Base-by-base conservation (phyloP, 2,329 filamentous ascomycete species). In the Pseudogymnoascus sp. region DNA sequence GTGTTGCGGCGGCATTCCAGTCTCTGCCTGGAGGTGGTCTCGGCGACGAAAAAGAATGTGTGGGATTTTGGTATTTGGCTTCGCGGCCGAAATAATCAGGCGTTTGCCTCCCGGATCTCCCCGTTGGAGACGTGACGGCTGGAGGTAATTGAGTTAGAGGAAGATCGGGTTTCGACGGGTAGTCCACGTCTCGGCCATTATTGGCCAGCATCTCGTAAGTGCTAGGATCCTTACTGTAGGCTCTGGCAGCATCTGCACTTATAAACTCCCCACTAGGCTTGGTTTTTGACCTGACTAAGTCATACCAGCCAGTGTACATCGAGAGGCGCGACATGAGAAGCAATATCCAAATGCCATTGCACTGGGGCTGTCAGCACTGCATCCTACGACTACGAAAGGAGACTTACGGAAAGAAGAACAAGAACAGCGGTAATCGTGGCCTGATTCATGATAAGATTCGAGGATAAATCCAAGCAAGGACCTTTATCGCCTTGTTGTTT, bases 251-350 rank as follows among this genome's bases (percentile, higher is more conserved):
- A 70, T 96, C 92, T 48, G 88, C 85, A 37, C 90, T 95, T 64
- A 96, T 88, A 67, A 96, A 97, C 72, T 97, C 92, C 67, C 83
- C 82, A 70, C 87, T 83, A 61, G 75, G 73, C 65, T 74, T 76
- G 59, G 77, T 74, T 34, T 70, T 72, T 19, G 74, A 73, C 59
- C 72, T 75, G 65, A 85, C 72, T 39, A 92, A 74, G 23, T 95
- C 85, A 39, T 77, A 66, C 94, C 94, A 99, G 63, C 88, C 94
- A 2, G 78, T 81, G 60, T 95, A 77, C 85, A 97, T 95, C n/a
- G 88, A 86, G 71, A 82, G 84, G 58, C 92, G 86, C 35, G 88
- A 87, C 30, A 96, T 82, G 61, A 97, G 82, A 59, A 96, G 73
- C 61, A 95, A 80, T 57, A 88, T 83, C 84, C 92, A 95, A 55